A percentile compares a stretch with the other conserved stretches of the same genome.
Evolutionary conservation across 2,329 filamentous ascomycete species (phyloP).

Genomic region (Cadophora malorum): DNA sequence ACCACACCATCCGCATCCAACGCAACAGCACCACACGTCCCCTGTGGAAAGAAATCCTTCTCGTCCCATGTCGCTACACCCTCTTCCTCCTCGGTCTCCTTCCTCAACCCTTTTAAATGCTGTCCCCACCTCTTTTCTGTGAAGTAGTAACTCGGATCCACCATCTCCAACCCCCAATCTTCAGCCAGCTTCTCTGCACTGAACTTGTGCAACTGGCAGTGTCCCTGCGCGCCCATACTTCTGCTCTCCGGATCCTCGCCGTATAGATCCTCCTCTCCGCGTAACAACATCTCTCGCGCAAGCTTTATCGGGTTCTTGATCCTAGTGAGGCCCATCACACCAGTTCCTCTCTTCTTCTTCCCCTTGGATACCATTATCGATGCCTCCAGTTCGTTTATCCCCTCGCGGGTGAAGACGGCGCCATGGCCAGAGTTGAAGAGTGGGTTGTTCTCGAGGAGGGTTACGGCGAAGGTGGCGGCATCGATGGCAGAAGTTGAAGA

Average conservation of each 20-base stretch:
- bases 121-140: conserved; percentile 81
- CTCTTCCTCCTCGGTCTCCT: conserved; percentile 54
- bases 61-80: conserved; percentile 62
- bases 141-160: conserved; percentile 74
- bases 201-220: conserved; percentile 71
- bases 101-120: conserved; percentile 64
- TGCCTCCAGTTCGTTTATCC: conserved; percentile 85
- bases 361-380: conserved; percentile 83
- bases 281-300: conserved; percentile 72
- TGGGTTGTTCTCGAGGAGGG: conserved; percentile 76
- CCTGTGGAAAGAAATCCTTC: conserved; percentile 76
- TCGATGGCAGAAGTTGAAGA: conserved; percentile 64
- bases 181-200: conserved; percentile 73
- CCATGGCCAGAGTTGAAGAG: conserved; percentile 87
- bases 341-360: conserved; percentile 76
- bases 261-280: conserved; percentile 66
- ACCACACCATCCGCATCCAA: conserved; percentile 78
- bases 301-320: conserved; percentile 84
- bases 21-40: conserved; percentile 83
- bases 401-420: conserved; percentile 84
- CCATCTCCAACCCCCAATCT: conserved; percentile 73
- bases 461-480: conserved; percentile 76
- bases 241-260: conserved; percentile 46
- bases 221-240: conserved; percentile 60
- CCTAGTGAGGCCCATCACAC: conserved; percentile 73